A percentile compares a stretch with the other conserved stretches of the same genome.
These are phyloP conservation scores for Paecilomyces formosus DNA, from an alignment of 2,329 filamentous ascomycete genomes.

Conservation along the genomic window DNA sequence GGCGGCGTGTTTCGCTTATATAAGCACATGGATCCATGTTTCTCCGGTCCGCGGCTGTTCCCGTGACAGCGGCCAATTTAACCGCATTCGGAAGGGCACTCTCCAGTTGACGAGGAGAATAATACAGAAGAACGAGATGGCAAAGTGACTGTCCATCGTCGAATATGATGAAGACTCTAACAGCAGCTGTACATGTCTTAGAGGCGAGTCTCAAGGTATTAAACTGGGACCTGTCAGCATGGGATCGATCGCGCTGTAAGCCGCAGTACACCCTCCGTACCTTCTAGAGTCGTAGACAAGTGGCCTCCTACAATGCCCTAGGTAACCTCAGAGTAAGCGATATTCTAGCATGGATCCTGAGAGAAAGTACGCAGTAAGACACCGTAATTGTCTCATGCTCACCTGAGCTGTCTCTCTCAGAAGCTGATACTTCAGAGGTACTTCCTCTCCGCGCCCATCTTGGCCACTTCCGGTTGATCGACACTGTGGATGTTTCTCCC, in stretches of 20 bases:
- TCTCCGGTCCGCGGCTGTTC: conserved; percentile 1
- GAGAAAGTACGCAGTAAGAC: background rate
- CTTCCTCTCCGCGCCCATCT: background rate
- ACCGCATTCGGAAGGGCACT: background rate
- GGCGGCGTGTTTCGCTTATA: conserved; percentile 8
- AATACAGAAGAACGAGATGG: background rate
- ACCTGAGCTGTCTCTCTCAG: background rate
- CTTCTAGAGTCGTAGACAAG: background rate
- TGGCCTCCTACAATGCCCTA: background rate
- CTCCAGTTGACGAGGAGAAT: too few species aligned
- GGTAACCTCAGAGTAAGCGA: background rate
- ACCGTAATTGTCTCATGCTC: background rate
- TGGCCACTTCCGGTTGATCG: background rate
- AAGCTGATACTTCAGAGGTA: background rate
- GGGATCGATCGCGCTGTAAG: too few species aligned
- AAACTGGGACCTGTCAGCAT: too few species aligned
- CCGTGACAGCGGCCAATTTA: background rate
- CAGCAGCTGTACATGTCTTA: too few species aligned
- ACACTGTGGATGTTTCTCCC: background rate
- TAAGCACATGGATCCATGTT: conserved; percentile 5
- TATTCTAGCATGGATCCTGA: background rate
- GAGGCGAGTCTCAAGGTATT: too few species aligned
- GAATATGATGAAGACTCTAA: background rate
- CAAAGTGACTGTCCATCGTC: background rate
- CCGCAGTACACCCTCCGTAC: too few species aligned